Base-by-base conservation (phyloP, 2,329 filamentous ascomycete species). In the Nothomitra cinnamomea region DNA sequence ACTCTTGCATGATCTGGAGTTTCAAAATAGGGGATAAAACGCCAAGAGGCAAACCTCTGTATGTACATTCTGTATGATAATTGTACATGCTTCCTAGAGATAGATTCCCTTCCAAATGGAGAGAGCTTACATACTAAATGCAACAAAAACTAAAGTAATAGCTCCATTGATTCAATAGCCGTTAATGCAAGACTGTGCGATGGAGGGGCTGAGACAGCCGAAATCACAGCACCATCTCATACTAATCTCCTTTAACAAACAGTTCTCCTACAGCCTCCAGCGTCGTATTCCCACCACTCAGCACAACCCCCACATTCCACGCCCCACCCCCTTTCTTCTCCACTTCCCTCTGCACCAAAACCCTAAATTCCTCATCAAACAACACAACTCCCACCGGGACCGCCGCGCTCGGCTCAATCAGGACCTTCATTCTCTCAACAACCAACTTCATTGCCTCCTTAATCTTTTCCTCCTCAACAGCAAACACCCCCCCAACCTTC, bases 351-450 rank as follows among this genome's bases (percentile, higher is more conserved):
- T 87, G 80, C 8, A 89, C 83, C 66, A 83, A 66, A 12, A 62
- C 65, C 55, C 87, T 71, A 57, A 95, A 95, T 2, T 88, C 86
- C 67, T 94, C 86, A 64, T 95, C 84, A 59, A 79, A 95, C 59
- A 96, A 69, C 52, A 81, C 82, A 6, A 86, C 85, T 0, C 90
- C 92, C 56, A 96, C 66, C 1, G 80, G 79, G n/a, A 95, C 89
- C 1, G 82, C 87, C 0, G 85, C 79, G 66, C 83, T 89, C 21
- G 90, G 90, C 73, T 96, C 90, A 12, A 95, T 80, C 21, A 95
- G 80, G 48, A 94, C 70, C 77, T 96, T 95, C 74, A 92, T 80
- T 55, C 89, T 72, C 76, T 96, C 90, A 57, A 89, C 70, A 35
- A 94, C 83, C 57, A 96, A 67, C 57, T 76, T 70, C 77, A 95